A percentile compares a stretch with the other conserved stretches of the same genome.
Evolutionary conservation across 352 stramenopile species (phyloP).

Genomic region (Globisporangium heterothallicum): DNA sequence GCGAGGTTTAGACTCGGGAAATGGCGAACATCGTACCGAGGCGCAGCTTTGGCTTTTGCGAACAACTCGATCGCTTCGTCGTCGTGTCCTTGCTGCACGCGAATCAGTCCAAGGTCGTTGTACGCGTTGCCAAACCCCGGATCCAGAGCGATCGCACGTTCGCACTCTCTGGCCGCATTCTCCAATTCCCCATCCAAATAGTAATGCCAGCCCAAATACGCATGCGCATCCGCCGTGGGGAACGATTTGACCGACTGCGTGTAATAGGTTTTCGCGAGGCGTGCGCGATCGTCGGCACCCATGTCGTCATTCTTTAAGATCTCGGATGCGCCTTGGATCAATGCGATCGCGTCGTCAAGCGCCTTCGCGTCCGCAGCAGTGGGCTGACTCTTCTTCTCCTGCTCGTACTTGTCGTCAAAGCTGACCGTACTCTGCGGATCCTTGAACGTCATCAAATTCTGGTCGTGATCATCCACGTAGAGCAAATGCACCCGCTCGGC

Average conservation of each 20-base stretch:
- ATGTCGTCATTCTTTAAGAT: constrained; percentile 43
- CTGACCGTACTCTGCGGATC: constrained; percentile 21
- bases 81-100: constrained; percentile 48
- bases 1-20: constrained; percentile 67
- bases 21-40: constrained; percentile 63
- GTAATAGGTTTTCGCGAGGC: constrained; percentile 66
- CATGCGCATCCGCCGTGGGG: constrained; percentile 60
- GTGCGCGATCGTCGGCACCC: constrained; percentile 33
- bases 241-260: constrained; percentile 58
- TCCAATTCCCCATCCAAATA: constrained; percentile 61
- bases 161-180: constrained; percentile 41
- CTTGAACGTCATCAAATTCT: constrained; percentile 33
- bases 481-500: constrained; percentile 62
- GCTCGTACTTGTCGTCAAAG: constrained; percentile 52
- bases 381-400: constrained; percentile 27
- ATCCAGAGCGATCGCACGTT: constrained; percentile 61
- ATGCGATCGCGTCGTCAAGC: constrained; percentile 42
- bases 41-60: constrained; percentile 48
- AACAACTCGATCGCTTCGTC: constrained; percentile 56
- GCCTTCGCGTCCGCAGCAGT: constrained; percentile 18
- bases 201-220: constrained; percentile 62
- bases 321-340: constrained; percentile 43
- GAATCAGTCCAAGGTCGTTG: constrained; percentile 67
- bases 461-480: constrained; percentile 39
- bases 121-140: constrained; percentile 64